These are phyloP conservation scores for Arabidopsis arenosa DNA, from an alignment of 345 rosid species.

Conservation along the genomic window DNA sequence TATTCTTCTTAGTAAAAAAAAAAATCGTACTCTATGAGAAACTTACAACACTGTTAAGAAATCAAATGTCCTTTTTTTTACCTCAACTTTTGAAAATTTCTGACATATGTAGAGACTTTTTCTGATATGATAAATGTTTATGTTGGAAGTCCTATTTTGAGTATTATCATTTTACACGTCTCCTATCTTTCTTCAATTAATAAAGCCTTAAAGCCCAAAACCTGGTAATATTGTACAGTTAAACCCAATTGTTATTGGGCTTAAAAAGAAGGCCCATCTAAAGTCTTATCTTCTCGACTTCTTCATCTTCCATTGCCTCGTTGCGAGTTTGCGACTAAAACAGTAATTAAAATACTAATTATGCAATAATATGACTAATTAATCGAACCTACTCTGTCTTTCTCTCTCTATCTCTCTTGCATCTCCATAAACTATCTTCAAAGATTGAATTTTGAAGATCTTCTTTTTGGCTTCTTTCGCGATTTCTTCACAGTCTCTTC, in stretches of 20 bases:
- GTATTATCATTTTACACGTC: no score
- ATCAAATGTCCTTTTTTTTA: not conserved
- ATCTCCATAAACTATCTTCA: conserved; percentile 6
- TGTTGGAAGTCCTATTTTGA: no score
- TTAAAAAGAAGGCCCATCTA: not conserved
- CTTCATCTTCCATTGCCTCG: not conserved
- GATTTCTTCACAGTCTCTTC: not conserved
- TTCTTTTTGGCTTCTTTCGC: conserved; percentile 6
- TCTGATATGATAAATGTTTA: no score
- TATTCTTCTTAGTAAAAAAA: no score
- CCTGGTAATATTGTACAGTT: not conserved
- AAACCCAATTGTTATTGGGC: not conserved
- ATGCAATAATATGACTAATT: no score
- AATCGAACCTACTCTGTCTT: conserved; percentile 28
- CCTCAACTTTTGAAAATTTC: not conserved
- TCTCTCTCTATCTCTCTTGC: not conserved
- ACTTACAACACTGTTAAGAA: not conserved
- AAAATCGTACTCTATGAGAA: no score
- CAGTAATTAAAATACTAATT: no score
- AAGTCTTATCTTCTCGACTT: not conserved
- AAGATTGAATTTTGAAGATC: conserved; percentile 16
- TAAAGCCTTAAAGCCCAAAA: not conserved
- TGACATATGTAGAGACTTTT: not conserved
- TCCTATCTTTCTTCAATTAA: no score
- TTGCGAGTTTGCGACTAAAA: not conserved